phyloP scores from a whole-genome alignment of 139 green algal species.

The Chlamydomonas sphaeroides region DNA sequence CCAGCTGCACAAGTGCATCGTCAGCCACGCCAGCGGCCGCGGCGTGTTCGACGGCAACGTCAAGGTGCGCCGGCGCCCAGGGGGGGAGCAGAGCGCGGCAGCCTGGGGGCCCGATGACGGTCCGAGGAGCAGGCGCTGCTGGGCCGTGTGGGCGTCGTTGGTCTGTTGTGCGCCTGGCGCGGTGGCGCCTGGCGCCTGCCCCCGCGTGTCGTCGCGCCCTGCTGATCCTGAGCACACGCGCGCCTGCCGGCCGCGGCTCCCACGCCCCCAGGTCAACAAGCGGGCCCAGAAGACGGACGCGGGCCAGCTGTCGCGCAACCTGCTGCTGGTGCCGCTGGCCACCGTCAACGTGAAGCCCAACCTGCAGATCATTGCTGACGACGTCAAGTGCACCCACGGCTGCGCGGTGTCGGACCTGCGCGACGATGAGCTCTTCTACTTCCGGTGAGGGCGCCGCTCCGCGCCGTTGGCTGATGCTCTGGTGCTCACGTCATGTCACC shows the following conservation, averaged over 20 bases:
- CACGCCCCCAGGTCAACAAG: conserved; percentile 77
- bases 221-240: too few species aligned
- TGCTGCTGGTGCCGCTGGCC: conserved; percentile 92
- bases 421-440: conserved; percentile 99
- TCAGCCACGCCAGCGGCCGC: conserved; percentile 67
- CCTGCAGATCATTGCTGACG: conserved; percentile 98
- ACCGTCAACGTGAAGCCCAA: conserved; percentile 99
- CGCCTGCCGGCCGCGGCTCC: too few species aligned
- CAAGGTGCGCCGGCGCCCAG: conserved; percentile 60
- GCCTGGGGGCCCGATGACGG: too few species aligned
- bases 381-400: conserved; percentile 99
- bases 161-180: too few species aligned
- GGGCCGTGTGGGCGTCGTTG: too few species aligned
- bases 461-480: neutral
- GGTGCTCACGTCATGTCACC: too few species aligned
- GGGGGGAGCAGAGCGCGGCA: too few species aligned
- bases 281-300: conserved; percentile 96
- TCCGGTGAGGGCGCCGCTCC: conserved; percentile 73
- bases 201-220: too few species aligned
- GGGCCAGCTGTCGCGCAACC: conserved; percentile 92
- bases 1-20: conserved; percentile 99
- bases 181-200: too few species aligned
- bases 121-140: too few species aligned
- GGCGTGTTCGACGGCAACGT: conserved; percentile 99
- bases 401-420: conserved; percentile 96